phyloP scores from a whole-genome alignment of 768 basidiomycete genomes.

The Termitomyces sp. region DNA sequence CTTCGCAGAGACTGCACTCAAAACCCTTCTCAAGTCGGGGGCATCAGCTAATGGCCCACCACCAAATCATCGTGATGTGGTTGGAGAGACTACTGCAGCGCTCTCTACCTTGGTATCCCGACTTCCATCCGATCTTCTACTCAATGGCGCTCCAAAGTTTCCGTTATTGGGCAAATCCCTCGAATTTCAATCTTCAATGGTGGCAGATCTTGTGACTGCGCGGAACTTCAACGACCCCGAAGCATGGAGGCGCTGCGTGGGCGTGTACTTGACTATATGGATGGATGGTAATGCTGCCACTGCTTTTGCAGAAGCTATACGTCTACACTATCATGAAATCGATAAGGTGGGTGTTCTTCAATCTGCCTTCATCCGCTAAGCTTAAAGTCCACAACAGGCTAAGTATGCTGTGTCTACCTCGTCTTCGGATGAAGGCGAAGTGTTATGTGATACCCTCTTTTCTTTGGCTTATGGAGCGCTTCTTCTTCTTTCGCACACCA shows the following conservation, averaged over 20 bases:
- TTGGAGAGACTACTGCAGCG: slow-evolving; percentile 55
- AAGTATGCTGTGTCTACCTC: slow-evolving; percentile 45
- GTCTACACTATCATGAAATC: slow-evolving; percentile 71
- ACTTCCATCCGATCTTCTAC: slow-evolving; percentile 47
- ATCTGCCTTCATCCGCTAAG: neutral
- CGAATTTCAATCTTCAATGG: slow-evolving; percentile 67
- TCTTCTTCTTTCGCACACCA: slow-evolving; percentile 91
- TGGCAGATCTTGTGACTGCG: slow-evolving; percentile 71
- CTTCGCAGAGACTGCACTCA: slow-evolving; percentile 50
- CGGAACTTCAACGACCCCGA: slow-evolving; percentile 51
- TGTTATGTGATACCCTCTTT: slow-evolving; percentile 91
- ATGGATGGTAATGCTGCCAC: slow-evolving; percentile 44
- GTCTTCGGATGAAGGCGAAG: slow-evolving; percentile 71
- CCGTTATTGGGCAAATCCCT: slow-evolving; percentile 58
- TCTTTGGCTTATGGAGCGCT: slow-evolving; percentile 95
- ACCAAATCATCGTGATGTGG: slow-evolving; percentile 66
- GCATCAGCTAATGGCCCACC: slow-evolving; percentile 74
- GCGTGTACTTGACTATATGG: slow-evolving; percentile 72
- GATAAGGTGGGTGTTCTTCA: slow-evolving; percentile 51
- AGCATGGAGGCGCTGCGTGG: slow-evolving; percentile 70
- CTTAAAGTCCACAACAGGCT: slow-evolving; percentile 34
- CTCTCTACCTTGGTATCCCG: slow-evolving; percentile 55
- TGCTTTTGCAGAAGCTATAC: slow-evolving; percentile 59
- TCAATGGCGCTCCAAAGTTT: slow-evolving; percentile 46
- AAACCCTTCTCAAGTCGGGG: slow-evolving; percentile 79